A percentile compares a stretch with the other conserved stretches of the same genome.
Conservation (phyloP, 306 rosid genomes). For the Benincasa hispida region DNA sequence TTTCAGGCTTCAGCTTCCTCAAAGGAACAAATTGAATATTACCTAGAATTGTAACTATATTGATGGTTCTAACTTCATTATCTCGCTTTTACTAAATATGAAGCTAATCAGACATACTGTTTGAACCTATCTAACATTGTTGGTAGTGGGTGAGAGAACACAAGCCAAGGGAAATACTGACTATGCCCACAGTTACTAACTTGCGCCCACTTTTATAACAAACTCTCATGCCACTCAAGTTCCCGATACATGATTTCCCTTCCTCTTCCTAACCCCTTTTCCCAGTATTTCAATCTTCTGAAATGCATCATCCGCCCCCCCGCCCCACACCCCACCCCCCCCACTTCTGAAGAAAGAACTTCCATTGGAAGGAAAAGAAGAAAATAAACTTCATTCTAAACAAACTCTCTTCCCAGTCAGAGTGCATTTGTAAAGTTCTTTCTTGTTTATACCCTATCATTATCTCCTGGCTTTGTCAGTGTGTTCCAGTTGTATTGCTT, state of each 20-base stretch:
- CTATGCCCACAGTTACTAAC: too few species aligned
- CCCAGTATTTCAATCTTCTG: too few species aligned
- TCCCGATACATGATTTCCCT: too few species aligned
- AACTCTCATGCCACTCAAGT: too few species aligned
- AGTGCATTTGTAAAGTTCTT: neutral
- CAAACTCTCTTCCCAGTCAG: neutral
- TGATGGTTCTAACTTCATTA: neutral
- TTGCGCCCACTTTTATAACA: too few species aligned
- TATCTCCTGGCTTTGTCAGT: neutral
- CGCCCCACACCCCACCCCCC: too few species aligned
- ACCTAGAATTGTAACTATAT: neutral
- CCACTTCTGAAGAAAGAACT: neutral
- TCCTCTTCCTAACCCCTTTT: too few species aligned
- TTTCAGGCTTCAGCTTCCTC: neutral
- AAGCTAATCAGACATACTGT: neutral
- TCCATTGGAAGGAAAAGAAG: neutral
- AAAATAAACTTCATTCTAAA: neutral
- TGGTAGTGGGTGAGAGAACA: too few species aligned
- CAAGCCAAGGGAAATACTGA: too few species aligned
- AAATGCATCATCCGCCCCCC: neutral
- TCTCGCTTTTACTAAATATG: neutral
- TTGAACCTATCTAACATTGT: too few species aligned
- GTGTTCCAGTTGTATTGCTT: neutral
- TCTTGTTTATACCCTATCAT: neutral
- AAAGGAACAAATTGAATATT: neutral